Base-by-base conservation (phyloP, 345 rosid genomes). In the Eucalyptus dawsonii region DNA sequence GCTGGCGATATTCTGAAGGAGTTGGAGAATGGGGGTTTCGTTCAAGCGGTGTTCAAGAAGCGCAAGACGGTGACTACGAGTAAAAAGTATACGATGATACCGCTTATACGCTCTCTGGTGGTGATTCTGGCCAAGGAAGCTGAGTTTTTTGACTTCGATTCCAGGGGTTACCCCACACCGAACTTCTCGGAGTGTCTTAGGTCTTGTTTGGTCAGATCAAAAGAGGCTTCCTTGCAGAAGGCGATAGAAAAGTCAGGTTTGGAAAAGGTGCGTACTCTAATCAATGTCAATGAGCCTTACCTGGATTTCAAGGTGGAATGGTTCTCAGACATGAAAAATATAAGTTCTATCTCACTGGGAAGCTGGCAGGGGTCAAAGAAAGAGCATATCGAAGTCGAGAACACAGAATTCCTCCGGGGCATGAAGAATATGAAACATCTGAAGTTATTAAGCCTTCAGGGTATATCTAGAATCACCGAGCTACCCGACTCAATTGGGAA, bases 381-480 rank as follows among this genome's bases (percentile, higher is more conserved):
- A 44, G 80, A 88, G 53, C 93, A 94, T 89, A 88, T 93, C 51
- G 95, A 93, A 87, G 92, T 93, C 7, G 92, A 89, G 65, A 88
- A 86, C 76, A 87, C 72, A 2, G 89, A 89, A 3, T 91, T 90
- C 89, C 89, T 94, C n/a, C 89, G 80, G 54, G 92, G 88, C 21
- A 80, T 89, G 72, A 86, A 85, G 58, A 14, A 62, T 8, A 86
- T 88, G 88, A 90, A 45, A 76, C 80, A 87, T 15, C 72, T 93
- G 62, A 94, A 90, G 91, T 90, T 89, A 31, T 89, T 93, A 65
- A 90, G 93, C 65, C 90, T 94, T 34, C 93, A 91, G 88, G 94
- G 94, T 34, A 88, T 94, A 14, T 94, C 94, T 9, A 88, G 93
- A 85, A 92, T 94, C 21, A 40, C 27, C 4, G 86, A 5, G 90